phyloP scores from a whole-genome alignment of 202 grass and related monocot genomes.

The Miscanthus sacchariflorus region DNA sequence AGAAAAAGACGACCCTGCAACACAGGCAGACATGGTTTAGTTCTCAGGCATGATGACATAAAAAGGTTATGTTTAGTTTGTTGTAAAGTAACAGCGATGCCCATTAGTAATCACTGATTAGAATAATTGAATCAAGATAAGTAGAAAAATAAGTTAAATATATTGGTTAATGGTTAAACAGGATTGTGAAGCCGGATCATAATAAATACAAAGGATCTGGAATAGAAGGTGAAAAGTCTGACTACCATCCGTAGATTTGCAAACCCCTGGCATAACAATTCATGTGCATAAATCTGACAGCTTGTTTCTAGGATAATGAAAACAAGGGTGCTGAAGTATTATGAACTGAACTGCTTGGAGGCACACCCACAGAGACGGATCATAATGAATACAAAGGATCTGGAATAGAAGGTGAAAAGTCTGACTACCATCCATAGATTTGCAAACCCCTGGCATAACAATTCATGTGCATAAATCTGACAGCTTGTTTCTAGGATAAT shows the following conservation, averaged over 20 bases:
- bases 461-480: constrained; percentile 8
- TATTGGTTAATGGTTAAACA: constrained; percentile 17
- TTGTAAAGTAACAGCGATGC: background rate
- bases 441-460: background rate
- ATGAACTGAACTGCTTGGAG: constrained; percentile 15
- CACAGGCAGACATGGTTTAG: constrained; percentile 46
- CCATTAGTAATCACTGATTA: background rate
- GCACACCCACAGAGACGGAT: background rate
- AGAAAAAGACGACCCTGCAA: constrained; percentile 94
- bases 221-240: constrained; percentile 9
- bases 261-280: constrained; percentile 3
- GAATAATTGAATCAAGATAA: constrained; percentile 6
- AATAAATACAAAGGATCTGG: background rate
- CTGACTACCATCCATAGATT: background rate
- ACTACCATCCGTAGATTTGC: constrained; percentile 5
- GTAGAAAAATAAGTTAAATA: background rate
- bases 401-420: constrained; percentile 11
- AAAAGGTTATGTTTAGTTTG: constrained; percentile 21
- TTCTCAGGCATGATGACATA: background rate
- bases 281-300: constrained; percentile 1
- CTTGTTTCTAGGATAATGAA: constrained; percentile 27
- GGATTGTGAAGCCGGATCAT: background rate
- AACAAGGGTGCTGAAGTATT: constrained; percentile 4
- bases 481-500: constrained; percentile 28
- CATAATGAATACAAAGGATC: background rate